Conservation (phyloP, 257 asterid species). For the Solanum ossicruentum region DNA sequence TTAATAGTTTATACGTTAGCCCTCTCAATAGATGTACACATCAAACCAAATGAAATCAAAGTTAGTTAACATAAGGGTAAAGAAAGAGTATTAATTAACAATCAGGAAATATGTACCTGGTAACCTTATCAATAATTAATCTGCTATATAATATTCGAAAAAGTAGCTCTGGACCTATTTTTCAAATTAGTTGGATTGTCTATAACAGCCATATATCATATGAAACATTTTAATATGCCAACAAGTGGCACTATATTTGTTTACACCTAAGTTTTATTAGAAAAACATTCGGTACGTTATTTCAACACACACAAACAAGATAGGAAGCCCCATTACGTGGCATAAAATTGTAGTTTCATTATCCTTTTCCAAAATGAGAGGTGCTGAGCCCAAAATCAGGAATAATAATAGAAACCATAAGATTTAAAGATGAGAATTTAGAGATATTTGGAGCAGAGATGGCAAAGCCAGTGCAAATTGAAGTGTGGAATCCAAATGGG, state of each 20-base stretch:
- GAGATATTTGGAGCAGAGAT: slow-evolving; percentile 1
- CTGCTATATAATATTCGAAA: not conserved
- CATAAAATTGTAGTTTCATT: slow-evolving; percentile 12
- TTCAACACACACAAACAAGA: not conserved
- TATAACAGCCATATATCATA: not conserved
- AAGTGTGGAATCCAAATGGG: slow-evolving; percentile 87
- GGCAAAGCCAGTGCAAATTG: slow-evolving; percentile 81
- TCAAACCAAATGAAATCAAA: not conserved
- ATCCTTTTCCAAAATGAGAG: slow-evolving; percentile 30
- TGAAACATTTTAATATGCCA: not conserved
- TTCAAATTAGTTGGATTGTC: not conserved
- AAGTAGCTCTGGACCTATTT: not conserved
- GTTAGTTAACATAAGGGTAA: not conserved
- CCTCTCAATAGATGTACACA: not conserved
- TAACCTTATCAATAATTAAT: no score
- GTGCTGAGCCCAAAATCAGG: not conserved
- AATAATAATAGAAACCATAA: not conserved
- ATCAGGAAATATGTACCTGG: not conserved
- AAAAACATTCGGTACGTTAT: no score
- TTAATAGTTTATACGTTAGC: not conserved
- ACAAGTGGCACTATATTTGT: not conserved
- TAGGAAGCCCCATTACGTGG: slow-evolving; percentile 25
- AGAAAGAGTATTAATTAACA: not conserved
- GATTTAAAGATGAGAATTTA: not conserved
- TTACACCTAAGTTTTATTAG: not conserved